Percentiles rank a stretch among this genome's conserved stretches.
These are phyloP conservation scores for Rhizomucor miehei DNA, from an alignment of 371 early-diverging fungal genomes.

Conservation along the genomic window DNA sequence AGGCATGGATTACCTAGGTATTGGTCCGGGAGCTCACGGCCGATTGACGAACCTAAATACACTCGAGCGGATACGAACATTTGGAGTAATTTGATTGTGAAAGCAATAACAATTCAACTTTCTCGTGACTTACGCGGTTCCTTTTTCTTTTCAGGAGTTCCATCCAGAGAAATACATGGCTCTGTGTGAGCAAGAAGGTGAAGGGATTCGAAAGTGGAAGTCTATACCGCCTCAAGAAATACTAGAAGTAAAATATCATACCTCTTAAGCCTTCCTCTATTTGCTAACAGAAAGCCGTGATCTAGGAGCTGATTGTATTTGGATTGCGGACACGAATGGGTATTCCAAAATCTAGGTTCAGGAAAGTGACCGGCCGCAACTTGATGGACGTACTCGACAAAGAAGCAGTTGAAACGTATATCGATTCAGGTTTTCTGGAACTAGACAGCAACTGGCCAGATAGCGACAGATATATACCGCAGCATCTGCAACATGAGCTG, in stretches of 20 bases:
- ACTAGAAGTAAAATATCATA: slow-evolving; percentile 10
- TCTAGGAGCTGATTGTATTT: slow-evolving; percentile 67
- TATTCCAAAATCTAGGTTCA: slow-evolving; percentile 38
- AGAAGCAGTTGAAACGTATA: slow-evolving; percentile 19
- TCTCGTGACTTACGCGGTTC: no score
- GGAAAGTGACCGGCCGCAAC: slow-evolving; percentile 20
- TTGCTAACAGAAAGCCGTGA: neutral
- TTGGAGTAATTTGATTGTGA: slow-evolving; percentile 43
- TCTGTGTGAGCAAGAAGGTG: slow-evolving; percentile 55
- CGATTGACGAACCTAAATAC: slow-evolving; percentile 44
- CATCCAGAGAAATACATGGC: slow-evolving; percentile 62
- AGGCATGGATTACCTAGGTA: slow-evolving; percentile 77
- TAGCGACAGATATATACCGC: slow-evolving; percentile 15
- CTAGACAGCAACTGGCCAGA: slow-evolving; percentile 2
- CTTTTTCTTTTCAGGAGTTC: slow-evolving; percentile 50
- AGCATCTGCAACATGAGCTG: slow-evolving; percentile 15
- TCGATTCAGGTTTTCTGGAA: slow-evolving; percentile 22
- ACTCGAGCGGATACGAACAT: slow-evolving; percentile 49
- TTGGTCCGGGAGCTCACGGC: slow-evolving; percentile 90
- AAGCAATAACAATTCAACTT: neutral
- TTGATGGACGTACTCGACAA: slow-evolving; percentile 28
- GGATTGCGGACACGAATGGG: slow-evolving; percentile 70
- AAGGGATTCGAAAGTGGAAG: slow-evolving; percentile 47
- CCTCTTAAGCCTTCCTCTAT: neutral
- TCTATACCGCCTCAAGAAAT: slow-evolving; percentile 17